These are phyloP conservation scores for Vachellia pachyceras DNA, from an alignment of 306 rosid species.

Conservation along the genomic window DNA sequence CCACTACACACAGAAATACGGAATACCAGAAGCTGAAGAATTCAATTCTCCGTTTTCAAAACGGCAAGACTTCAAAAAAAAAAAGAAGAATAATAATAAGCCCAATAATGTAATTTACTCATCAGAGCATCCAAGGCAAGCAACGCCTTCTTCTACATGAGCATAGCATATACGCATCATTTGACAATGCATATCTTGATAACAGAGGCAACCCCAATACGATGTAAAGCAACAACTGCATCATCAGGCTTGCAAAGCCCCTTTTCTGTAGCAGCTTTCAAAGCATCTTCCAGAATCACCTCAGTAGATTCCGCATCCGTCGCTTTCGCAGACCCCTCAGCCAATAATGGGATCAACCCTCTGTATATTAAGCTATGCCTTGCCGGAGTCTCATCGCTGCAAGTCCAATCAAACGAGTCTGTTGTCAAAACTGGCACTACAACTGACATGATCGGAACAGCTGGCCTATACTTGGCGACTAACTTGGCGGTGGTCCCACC, in stretches of 20 bases:
- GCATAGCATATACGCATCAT: neutral
- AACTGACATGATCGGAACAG: neutral
- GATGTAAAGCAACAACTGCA: neutral
- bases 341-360: neutral
- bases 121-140: neutral
- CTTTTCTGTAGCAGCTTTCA: neutral
- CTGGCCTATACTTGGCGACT: slow-evolving; percentile 1
- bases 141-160: neutral
- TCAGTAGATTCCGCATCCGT: neutral
- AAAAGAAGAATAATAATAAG: neutral
- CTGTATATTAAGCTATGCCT: slow-evolving; percentile 11
- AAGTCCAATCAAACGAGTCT: neutral
- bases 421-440: neutral
- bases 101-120: neutral
- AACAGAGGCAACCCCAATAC: neutral
- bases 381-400: slow-evolving; percentile 1
- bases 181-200: slow-evolving; percentile 2
- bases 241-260: slow-evolving; percentile 1
- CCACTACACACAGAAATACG: neutral
- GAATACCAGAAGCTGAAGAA: neutral
- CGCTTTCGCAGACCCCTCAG: neutral
- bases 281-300: slow-evolving; percentile 3
- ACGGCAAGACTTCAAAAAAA: neutral
- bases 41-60: neutral
- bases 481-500: neutral